Evolutionary conservation across 306 rosid species (phyloP).

Genomic region (Fragaria vesca): DNA sequence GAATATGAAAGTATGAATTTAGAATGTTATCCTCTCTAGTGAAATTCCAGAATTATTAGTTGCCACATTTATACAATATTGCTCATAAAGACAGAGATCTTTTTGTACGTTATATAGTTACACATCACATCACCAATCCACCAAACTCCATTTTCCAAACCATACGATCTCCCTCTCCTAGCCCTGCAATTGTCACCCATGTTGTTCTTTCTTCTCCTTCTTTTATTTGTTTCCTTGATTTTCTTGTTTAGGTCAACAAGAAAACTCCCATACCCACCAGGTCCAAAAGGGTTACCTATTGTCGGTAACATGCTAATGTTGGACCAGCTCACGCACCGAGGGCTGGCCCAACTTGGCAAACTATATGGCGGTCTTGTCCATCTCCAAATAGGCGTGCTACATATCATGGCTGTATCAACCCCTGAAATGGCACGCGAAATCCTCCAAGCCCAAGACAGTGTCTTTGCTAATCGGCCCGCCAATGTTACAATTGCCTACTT

Average conservation of each 20-base stretch:
- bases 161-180: conserved; percentile 30
- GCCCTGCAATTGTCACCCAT: conserved; percentile 21
- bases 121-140: background rate
- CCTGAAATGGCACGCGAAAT: conserved; percentile 28
- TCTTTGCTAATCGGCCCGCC: conserved; percentile 23
- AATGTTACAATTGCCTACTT: conserved; percentile 25
- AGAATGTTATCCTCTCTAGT: background rate
- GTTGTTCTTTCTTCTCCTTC: conserved; percentile 1
- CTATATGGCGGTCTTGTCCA: conserved; percentile 39
- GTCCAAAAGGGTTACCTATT: conserved; percentile 50
- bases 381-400: conserved; percentile 29
- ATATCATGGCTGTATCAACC: conserved; percentile 28
- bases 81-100: background rate
- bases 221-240: conserved; percentile 7
- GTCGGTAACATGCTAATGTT: conserved; percentile 51
- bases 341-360: conserved; percentile 27
- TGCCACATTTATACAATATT: background rate
- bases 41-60: background rate
- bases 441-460: conserved; percentile 31
- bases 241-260: background rate
- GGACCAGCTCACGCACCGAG: conserved; percentile 47
- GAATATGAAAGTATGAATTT: no score
- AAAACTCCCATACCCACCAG: conserved; percentile 51
- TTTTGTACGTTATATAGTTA: background rate
- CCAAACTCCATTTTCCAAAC: background rate